Conservation (phyloP, 116 monocot genomes). For the Zostera marina region DNA sequence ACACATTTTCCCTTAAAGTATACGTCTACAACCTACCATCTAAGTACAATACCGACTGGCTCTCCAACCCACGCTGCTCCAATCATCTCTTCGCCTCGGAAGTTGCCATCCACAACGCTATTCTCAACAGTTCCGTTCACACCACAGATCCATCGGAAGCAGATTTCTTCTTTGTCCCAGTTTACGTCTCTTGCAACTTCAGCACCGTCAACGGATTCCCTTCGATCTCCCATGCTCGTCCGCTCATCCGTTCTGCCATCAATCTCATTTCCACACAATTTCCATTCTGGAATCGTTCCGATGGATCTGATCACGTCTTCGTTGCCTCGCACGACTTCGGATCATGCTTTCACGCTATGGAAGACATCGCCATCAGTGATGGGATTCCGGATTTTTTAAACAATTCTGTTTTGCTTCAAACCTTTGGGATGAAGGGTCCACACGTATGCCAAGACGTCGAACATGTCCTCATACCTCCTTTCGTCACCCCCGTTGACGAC, state of each 20-base stretch:
- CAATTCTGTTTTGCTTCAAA: slow-evolving; percentile 56
- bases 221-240: slow-evolving; percentile 47
- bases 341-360: slow-evolving; percentile 97
- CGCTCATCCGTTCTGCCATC: slow-evolving; percentile 45
- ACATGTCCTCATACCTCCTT: slow-evolving; percentile 64
- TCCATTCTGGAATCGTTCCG: slow-evolving; percentile 74
- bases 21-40: slow-evolving; percentile 79
- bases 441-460: slow-evolving; percentile 64
- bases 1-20: slow-evolving; percentile 23
- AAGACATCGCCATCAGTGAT: slow-evolving; percentile 43
- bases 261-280: slow-evolving; percentile 18
- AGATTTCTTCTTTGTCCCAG: slow-evolving; percentile 83
- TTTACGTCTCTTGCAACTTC: slow-evolving; percentile 97
- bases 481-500: slow-evolving; percentile 21
- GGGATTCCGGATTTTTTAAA: slow-evolving; percentile 61
- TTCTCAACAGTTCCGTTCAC: slow-evolving; percentile 24
- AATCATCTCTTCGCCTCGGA: slow-evolving; percentile 83
- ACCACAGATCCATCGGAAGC: slow-evolving; percentile 36
- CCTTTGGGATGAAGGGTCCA: slow-evolving; percentile 45
- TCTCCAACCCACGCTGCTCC: slow-evolving; percentile 48
- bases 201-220: slow-evolving; percentile 78
- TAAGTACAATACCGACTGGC: slow-evolving; percentile 61
- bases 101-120: slow-evolving; percentile 70
- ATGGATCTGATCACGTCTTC: slow-evolving; percentile 76
- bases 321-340: slow-evolving; percentile 91